Conservation (phyloP, 2,329 filamentous ascomycete genomes). For the Aspergillus chevalieri region DNA sequence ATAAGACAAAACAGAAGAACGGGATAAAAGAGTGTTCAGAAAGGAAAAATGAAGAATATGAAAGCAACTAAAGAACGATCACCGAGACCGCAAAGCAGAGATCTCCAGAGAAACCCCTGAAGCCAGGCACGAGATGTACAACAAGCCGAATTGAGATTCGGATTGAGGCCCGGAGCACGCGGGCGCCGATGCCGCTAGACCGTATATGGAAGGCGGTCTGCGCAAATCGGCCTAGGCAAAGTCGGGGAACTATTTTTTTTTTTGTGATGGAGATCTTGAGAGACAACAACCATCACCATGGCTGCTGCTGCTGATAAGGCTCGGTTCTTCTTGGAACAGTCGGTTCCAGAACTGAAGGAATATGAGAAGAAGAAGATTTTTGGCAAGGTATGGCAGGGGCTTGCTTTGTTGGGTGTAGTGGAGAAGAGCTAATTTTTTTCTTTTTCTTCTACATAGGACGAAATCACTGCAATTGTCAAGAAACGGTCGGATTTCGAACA, state of each 20-base stretch:
- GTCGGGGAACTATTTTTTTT: conserved; percentile 27
- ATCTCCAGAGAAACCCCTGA: conserved; percentile 20
- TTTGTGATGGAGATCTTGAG: conserved; percentile 1
- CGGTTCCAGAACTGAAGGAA: conserved; percentile 84
- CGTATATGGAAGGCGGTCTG: conserved; percentile 10
- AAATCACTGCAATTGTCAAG: conserved; percentile 80
- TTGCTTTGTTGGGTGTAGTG: not conserved
- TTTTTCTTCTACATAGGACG: conserved; percentile 54
- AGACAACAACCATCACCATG: conserved; percentile 48
- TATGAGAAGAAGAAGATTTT: conserved; percentile 92
- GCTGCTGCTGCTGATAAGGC: conserved; percentile 85
- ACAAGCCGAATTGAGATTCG: conserved; percentile 18
- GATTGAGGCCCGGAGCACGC: conserved; percentile 13
- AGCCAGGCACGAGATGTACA: not conserved
- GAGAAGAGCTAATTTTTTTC: conserved; percentile 5
- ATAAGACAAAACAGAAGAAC: conserved; percentile 10
- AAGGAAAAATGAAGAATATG: conserved; percentile 9
- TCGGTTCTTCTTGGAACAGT: conserved; percentile 87
- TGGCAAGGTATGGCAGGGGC: conserved; percentile 52
- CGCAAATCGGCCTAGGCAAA: conserved; percentile 12
- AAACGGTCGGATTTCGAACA: conserved; percentile 94
- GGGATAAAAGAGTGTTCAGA: conserved; percentile 14
- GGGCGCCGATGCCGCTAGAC: conserved; percentile 15
- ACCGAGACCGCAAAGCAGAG: not conserved
- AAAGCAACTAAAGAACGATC: conserved; percentile 13